Evolutionary conservation across 176 grass and related monocot genomes (phyloP), one percentile per base, ranked within the genome.

Genomic region (Aegilops umbellulata): DNA sequence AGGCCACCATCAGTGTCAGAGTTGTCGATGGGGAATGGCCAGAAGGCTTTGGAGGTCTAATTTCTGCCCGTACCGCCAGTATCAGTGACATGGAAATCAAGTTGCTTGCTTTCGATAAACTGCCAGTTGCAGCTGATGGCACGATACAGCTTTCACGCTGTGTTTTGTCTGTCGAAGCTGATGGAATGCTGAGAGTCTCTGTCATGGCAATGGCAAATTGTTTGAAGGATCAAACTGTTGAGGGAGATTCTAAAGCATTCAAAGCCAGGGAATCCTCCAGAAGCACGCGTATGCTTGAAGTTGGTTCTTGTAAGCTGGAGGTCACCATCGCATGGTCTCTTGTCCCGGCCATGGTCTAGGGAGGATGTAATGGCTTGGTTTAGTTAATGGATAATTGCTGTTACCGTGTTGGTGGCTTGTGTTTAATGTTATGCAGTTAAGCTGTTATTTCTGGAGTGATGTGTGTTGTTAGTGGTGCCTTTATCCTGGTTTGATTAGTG

Each of bases 1-100:
- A 85, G 76, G 83, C 73, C 49, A 85, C 74, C 7, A 85, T 85
- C 42, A 85, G 44, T 9, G 44, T 68, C 30, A 26, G 26, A 78
- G 44, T 57, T 8, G 25, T 36, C 22, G 62, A 44, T 66, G 15
- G 23, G 14, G 30, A 63, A 68, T 70, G 80, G 66, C 74, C 62
- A 22, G 14, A 68, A 77, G 74, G 71, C 75, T 84, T 84, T 65
- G 66, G 7, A 27, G 80, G 49, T 12, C 5, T 27, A 24, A 60
- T 72, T 41, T 10, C 34, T 41, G 66, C 80, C 8, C 19, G 23
- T 39, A 83, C 30, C 5, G 23, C 2, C 9, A 83, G 67, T 60
- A 58, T 83, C 24, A 2, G 12, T 42, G 20, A 2, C 8, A 55
- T 11, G n/a, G 17, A 83, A 39, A 35, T 72, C 10, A 14, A 39